Conservation (phyloP, 1,284 basidiomycete genomes). For the Ustilago cynodontis region DNA sequence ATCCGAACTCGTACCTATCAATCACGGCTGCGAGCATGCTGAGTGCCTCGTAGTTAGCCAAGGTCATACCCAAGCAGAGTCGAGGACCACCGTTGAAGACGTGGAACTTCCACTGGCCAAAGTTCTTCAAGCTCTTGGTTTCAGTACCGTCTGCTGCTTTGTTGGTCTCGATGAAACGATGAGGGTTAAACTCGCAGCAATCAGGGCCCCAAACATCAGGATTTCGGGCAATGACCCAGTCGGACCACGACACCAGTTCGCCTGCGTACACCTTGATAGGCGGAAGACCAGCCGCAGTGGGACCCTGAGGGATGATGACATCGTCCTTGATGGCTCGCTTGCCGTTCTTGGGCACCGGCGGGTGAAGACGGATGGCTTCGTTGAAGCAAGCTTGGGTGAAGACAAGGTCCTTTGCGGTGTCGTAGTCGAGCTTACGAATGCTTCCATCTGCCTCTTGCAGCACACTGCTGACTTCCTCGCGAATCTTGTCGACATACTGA, state of each 20-base stretch:
- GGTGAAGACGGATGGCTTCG: conserved; percentile 58
- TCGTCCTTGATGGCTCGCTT: conserved; percentile 59
- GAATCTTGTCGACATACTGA: conserved; percentile 49
- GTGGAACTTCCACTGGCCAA: conserved; percentile 61
- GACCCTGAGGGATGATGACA: conserved; percentile 53
- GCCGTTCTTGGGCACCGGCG: conserved; percentile 60
- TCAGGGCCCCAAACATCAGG: conserved; percentile 60
- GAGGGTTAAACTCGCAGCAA: conserved; percentile 55
- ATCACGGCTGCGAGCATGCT: conserved; percentile 39
- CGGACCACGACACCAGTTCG: conserved; percentile 57
- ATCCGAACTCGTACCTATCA: conserved; percentile 50
- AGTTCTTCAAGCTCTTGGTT: conserved; percentile 33
- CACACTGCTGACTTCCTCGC: conserved; percentile 41
- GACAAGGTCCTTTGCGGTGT: conserved; percentile 52
- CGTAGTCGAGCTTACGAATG: conserved; percentile 49
- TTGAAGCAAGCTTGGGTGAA: conserved; percentile 60
- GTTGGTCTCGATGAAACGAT: conserved; percentile 52
- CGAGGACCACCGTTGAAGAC: conserved; percentile 61
- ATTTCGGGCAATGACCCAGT: conserved; percentile 62
- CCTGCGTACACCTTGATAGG: conserved; percentile 54
- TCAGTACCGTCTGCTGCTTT: conserved; percentile 31
- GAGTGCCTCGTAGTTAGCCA: conserved; percentile 60
- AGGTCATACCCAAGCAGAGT: conserved; percentile 61
- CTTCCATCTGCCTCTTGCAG: conserved; percentile 36
- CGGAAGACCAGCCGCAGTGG: conserved; percentile 51